These are phyloP conservation scores for Phaeophleospora eucalypticola DNA, from an alignment of 2,329 filamentous ascomycete genomes.

Conservation along the genomic window DNA sequence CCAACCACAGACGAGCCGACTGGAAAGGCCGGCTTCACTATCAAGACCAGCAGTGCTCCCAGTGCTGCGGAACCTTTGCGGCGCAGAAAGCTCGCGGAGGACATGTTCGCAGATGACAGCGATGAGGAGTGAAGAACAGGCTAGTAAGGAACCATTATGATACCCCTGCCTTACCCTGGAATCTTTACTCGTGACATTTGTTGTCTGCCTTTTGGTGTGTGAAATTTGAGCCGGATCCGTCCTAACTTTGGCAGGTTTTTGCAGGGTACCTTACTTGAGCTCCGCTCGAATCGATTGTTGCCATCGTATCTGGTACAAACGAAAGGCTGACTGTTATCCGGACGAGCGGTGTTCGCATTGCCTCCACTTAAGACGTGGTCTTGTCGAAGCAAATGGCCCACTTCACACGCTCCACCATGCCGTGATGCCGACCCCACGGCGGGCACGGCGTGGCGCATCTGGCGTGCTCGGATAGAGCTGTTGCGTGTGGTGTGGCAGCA, in stretches of 20 bases:
- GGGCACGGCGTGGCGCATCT: background rate
- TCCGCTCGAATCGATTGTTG: too few relatives aligned
- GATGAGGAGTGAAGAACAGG: constrained; percentile 49
- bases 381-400: background rate
- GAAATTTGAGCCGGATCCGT: background rate
- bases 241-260: background rate
- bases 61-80: constrained; percentile 36
- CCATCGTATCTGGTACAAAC: too few relatives aligned
- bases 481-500: background rate
- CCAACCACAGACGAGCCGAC: constrained; percentile 16
- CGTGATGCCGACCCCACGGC: background rate
- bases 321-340: too few relatives aligned
- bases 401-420: too few relatives aligned
- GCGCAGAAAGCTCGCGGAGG: constrained; percentile 69
- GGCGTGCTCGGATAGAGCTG: background rate
- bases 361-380: background rate
- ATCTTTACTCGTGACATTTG: too few relatives aligned
- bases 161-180: background rate
- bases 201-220: background rate
- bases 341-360: too few relatives aligned
- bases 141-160: background rate
- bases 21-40: constrained; percentile 22
- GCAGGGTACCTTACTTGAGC: background rate
- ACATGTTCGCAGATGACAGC: constrained; percentile 77
- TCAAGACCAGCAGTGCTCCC: constrained; percentile 20